Base-by-base conservation (phyloP, 139 green algal species). In the Diplosphaera chodatii region DNA sequence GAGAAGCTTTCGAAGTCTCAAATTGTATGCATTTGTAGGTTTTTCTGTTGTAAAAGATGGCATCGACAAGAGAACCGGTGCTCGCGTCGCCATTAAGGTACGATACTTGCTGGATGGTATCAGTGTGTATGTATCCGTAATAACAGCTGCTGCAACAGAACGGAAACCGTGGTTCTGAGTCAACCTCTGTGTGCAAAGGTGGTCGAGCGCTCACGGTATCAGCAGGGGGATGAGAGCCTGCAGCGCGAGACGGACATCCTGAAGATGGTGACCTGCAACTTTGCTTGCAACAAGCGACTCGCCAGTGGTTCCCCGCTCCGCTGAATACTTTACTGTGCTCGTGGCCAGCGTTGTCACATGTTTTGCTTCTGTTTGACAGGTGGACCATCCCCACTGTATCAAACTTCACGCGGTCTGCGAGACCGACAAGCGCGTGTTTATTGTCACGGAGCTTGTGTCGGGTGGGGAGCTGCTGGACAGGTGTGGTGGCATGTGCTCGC, bases 31-130 rank as follows among this genome's bases (percentile, higher is more conserved):
- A 16, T 31, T 28, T 40, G n/a, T 79, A 92, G 87, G 88, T 20
- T 93, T 90, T 75, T 86, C 88, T 41, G 88, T 93, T 6, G 88
- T 93, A 25, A 93, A 93, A 72, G 85, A 84, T 59, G 86, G 88
- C n/a, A 76, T 76, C 20, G 86, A 93, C 78, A 89, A 87, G 69
- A 66, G 78, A 40, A 85, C 84, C 8, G 80, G 78, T 0, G 79
- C 87, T 67, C 75, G 73, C 8, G 86, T 93, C 18, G 88, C 88
- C 13, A 90, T 93, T 76, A 92, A 92, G 84, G 87, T 91, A 64
- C 22, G 68, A 21, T 33, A 40, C 32, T 62, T 29, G 16, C 55
- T 55, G 20, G 3, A 31, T 4, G 23, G 13, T 2, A 55, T 21
- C 13, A 33, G 25, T 18, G 6, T 2, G 31, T 1, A 13, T 40